Evolutionary conservation across 768 basidiomycete species (phyloP), one percentile per base, ranked within the genome.

Genomic region (Asterophora lycoperdoides): DNA sequence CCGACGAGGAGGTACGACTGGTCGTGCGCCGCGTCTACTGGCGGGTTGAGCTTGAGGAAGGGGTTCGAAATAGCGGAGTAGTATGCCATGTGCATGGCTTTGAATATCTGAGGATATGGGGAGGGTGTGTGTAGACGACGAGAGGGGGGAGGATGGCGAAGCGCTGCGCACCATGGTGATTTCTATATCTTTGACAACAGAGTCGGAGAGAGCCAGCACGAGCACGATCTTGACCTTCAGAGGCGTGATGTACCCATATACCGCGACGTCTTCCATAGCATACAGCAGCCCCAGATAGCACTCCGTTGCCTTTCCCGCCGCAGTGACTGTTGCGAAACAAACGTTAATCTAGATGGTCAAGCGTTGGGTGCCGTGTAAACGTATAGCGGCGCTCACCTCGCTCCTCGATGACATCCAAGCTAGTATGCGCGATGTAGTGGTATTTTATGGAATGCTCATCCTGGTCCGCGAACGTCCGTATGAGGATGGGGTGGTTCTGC

Each of bases 241-340:
- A 10, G 92, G 89, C 8, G 90, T 93, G 42, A 93, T 80, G 67
- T 92, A 95, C 34, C 92, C 93, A 65, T 94, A 94, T 33, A 92
- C 89, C 2, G 89, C 91, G 42, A 90, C 86, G 56, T 94, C 92
- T 67, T 95, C 93, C 76, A 94, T 86, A n/a, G 85, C 78, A 64
- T 90, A 92, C 19, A 95, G 68, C 47, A 94, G 72, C 5, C 91
- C 92, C 32, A 93, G 76, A 61, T 93, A 95, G 61, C 86, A 84
- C 29, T 94, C 91, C 4, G 71, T 73, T 3, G 78, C 69, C 65
- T 89, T 91, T 23, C 73, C 73, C 14, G 75, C 76, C 51, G 75
- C 70, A 62, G 60, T 66, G 36, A 75, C 76, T 76, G 54, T 38
- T 43, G 43, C 23, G 6, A 23, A 23, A 23, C 23, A 23, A 34